These are phyloP conservation scores for Coprinopsis strossmayeri DNA, from an alignment of 768 basidiomycete genomes.

Conservation along the genomic window DNA sequence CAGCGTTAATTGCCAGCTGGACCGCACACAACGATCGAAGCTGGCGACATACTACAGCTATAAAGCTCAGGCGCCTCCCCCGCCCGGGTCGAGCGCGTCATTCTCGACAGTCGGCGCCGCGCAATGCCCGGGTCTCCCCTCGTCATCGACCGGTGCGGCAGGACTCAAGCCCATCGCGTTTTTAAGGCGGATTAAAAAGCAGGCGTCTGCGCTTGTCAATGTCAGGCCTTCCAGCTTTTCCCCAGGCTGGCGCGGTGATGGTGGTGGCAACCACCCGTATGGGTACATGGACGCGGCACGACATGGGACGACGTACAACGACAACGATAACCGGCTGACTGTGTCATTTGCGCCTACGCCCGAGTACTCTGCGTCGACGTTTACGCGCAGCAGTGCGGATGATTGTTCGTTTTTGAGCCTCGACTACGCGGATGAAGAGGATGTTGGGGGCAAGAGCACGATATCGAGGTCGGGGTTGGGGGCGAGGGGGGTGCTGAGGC, in stretches of 20 bases:
- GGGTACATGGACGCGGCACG: neutral
- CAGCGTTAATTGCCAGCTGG: too few relatives aligned
- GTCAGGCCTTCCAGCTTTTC: neutral
- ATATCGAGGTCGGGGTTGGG: neutral
- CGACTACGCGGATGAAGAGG: neutral
- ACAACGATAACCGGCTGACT: neutral
- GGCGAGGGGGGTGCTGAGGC: neutral
- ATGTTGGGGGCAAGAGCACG: too few relatives aligned
- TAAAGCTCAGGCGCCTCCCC: too few relatives aligned
- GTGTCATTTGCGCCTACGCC: conserved; percentile 2
- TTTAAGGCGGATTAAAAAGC: neutral
- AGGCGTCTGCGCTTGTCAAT: conserved; percentile 1
- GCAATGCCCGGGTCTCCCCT: neutral
- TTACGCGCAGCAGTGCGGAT: neutral
- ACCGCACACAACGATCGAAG: too few relatives aligned
- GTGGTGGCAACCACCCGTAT: neutral
- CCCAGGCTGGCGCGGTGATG: neutral
- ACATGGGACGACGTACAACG: neutral
- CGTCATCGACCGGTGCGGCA: neutral
- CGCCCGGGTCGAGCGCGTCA: neutral
- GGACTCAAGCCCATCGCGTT: neutral
- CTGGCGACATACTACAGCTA: too few relatives aligned
- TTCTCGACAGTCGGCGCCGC: neutral
- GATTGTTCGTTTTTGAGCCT: conserved; percentile 4
- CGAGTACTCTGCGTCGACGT: neutral